Conservation (phyloP, 169 alveolate genomes). For the Babesia ovata region DNA sequence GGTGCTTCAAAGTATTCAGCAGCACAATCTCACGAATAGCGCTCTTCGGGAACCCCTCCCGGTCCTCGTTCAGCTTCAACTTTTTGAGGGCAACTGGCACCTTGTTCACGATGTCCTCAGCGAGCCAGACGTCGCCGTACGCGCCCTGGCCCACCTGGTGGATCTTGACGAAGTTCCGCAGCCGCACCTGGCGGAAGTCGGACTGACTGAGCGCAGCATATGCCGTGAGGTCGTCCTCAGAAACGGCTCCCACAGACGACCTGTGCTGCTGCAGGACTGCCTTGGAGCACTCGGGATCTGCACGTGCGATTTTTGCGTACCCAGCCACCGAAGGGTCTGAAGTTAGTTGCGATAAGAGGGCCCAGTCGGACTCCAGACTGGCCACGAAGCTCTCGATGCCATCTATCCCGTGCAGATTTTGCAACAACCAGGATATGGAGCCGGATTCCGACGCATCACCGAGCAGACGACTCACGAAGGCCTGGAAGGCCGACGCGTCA, state of each 20-base stretch:
- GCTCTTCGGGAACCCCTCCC: slow-evolving; percentile 88
- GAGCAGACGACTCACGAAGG: not conserved
- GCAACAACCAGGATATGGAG: slow-evolving; percentile 8
- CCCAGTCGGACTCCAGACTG: slow-evolving; percentile 25
- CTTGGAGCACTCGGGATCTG: not conserved
- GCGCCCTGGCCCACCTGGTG: slow-evolving; percentile 91
- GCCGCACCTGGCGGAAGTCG: slow-evolving; percentile 47
- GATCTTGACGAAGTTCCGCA: slow-evolving; percentile 78
- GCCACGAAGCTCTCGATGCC: not conserved
- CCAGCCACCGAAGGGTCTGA: not conserved
- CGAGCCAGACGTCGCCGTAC: slow-evolving; percentile 90
- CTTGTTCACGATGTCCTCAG: slow-evolving; percentile 80
- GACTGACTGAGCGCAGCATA: slow-evolving; percentile 13
- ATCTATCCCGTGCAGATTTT: not conserved
- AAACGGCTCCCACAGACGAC: not conserved
- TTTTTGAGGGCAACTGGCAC: slow-evolving; percentile 85
- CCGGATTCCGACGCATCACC: slow-evolving; percentile 2
- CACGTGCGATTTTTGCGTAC: slow-evolving; percentile 8
- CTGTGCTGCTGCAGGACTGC: not conserved
- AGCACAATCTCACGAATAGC: slow-evolving; percentile 86
- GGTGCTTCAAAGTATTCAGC: slow-evolving; percentile 79
- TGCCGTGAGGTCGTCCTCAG: slow-evolving; percentile 2
- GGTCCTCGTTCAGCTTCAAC: slow-evolving; percentile 80
- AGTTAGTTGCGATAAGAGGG: slow-evolving; percentile 8
- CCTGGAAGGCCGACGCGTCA: slow-evolving; percentile 20